Evolutionary conservation across 306 rosid genomes (phyloP).

Genomic region (Lupinus albus): DNA sequence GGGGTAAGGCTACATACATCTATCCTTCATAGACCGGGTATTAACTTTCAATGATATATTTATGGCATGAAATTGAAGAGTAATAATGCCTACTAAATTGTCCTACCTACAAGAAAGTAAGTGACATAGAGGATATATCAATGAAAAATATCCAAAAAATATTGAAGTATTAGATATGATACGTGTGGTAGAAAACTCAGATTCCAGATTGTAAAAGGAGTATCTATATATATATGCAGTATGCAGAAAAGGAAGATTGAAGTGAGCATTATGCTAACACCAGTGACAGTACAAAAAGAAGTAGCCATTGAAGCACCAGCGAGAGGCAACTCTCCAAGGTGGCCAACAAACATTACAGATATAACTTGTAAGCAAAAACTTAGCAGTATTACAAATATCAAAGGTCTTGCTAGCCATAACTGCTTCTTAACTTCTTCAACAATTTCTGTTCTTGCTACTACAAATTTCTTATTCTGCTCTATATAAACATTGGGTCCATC

Average conservation of each 20-base stretch:
- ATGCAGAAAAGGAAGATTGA: not conserved
- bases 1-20: no score
- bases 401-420: constrained; percentile 82
- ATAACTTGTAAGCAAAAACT: constrained; percentile 59
- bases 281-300: constrained; percentile 74
- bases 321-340: constrained; percentile 64
- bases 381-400: constrained; percentile 51
- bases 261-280: constrained; percentile 71
- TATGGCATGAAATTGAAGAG: no score
- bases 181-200: not conserved
- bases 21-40: no score
- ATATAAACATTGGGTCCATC: no score
- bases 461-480: no score
- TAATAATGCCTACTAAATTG: no score
- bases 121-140: no score
- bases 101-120: no score
- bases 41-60: no score
- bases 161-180: no score
- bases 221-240: no score
- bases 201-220: not conserved
- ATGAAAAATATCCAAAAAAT: no score
- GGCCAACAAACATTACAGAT: constrained; percentile 80
- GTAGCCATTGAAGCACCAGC: constrained; percentile 78
- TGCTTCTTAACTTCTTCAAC: constrained; percentile 69
- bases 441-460: constrained; percentile 3